These are phyloP conservation scores for Rhytidiadelphus loreus DNA, from an alignment of 225 moss, liverwort and hornwort genomes.

Conservation along the genomic window DNA sequence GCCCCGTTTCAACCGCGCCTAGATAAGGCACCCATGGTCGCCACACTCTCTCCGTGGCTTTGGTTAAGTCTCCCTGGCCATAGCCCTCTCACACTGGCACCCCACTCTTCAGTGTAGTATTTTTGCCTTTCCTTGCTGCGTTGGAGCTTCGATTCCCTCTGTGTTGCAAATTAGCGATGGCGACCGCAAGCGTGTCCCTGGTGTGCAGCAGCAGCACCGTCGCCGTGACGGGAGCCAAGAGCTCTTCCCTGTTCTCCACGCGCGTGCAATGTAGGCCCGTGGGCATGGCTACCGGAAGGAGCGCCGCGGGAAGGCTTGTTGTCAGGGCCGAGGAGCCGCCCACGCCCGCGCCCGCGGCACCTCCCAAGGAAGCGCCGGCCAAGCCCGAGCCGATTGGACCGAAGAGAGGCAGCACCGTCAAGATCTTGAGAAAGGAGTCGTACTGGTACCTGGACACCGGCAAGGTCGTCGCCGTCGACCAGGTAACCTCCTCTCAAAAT, in stretches of 20 bases:
- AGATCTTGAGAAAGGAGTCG: conserved; percentile 69
- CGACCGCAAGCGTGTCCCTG: conserved; percentile 21
- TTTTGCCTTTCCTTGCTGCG: neutral
- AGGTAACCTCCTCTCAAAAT: conserved; percentile 8
- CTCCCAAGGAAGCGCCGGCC: neutral
- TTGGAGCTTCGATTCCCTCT: neutral
- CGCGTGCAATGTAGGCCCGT: conserved; percentile 34
- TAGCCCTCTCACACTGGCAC: neutral
- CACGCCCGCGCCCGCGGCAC: neutral
- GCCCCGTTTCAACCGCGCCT: neutral
- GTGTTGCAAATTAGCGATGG: neutral
- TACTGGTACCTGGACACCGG: conserved; percentile 81
- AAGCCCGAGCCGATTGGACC: conserved; percentile 18
- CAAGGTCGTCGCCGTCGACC: conserved; percentile 71
- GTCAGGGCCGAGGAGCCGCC: conserved; percentile 18
- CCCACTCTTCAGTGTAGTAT: neutral
- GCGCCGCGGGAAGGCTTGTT: neutral
- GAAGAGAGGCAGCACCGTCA: conserved; percentile 42
- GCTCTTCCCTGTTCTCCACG: conserved; percentile 28
- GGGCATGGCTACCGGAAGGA: neutral
- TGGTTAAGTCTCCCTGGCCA: neutral
- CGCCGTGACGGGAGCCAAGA: conserved; percentile 5
- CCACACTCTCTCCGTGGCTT: neutral
- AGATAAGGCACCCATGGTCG: conserved; percentile 29
- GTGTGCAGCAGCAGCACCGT: conserved; percentile 8